Base-by-base conservation (phyloP, 129 eudicot genomes). In the Flaveria ramosissima region DNA sequence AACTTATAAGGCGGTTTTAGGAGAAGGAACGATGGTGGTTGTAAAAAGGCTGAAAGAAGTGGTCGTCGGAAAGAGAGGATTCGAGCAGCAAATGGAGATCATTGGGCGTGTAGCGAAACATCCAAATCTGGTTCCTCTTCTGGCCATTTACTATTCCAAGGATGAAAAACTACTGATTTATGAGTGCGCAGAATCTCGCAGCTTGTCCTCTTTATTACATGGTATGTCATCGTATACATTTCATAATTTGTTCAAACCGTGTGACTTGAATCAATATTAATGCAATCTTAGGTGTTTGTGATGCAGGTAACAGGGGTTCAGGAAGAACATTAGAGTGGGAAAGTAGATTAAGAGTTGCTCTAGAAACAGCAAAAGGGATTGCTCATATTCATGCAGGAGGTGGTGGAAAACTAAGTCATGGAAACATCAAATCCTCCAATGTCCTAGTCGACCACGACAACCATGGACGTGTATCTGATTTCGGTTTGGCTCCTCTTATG, bases 41-140 rank as follows among this genome's bases (percentile, higher is more conserved):
- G 98, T 93, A 46, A 93, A 93, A 88, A 76, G 97, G 64, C 85
- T 93, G 64, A 93, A 84, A 75, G 96, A 93, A 78, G 96, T 90
- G 15, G 80, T 86, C 17, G 88, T 82, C 1, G 96, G 97, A 13
- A 87, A 85, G 81, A 81, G 84, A 79, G 98, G 90, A 73, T 93
- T 93, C 59, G 97, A 90, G 41, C 98, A 93, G 41, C 97, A 93
- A 77, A 93, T 93, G 96, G 96, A 85, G 83, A 82, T 79, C 20
- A 77, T 90, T 17, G 98, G 96, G 53, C 84, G 78, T 63, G 64
- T 93, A 6, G 76, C 67, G 68, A 91, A 60, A 42, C 96, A 90
- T 77, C 88, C 87, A 23, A 84, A 90, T 83, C 67, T 88, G 24
- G 90, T 88, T 65, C 87, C 97, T 55, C 87, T 90, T 52, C 83